Base-by-base conservation (phyloP, 805 yeast genomes). In the Wickerhamiella australiensis region DNA sequence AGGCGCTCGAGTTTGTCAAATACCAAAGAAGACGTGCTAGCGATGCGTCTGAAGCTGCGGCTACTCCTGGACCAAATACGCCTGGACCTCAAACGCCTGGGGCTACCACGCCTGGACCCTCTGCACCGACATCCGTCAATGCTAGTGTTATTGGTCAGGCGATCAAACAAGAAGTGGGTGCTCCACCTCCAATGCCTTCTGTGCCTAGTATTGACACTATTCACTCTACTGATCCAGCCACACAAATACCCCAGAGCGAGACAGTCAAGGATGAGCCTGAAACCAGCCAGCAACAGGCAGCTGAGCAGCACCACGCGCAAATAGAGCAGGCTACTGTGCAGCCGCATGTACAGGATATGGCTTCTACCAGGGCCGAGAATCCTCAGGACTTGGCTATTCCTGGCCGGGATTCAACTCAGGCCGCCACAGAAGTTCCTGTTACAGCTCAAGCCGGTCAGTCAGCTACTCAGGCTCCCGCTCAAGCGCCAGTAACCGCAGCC, bases 31-130 rank as follows among this genome's bases (percentile, higher is more conserved):
- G 29, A 23, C 29, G 56, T 52, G 45, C 50, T 55, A 15, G 61
- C 54, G 23, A 54, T 64, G 22, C 52, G 58, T 7, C 33, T 57
- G 27, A 27, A 11, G 38, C 38, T 8, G 35, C 15, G 5, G 12
- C 35, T 15, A 21, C 42, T 5, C 42, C 27, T 7, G 42, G 42
- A 5, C 42, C 27, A 25, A 17, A 8, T 15, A 26, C 29, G 7
- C 29, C 29, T 26, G 29, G 29, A 6, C 18, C 38, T 7, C 25
- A 54, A 53, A 29, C 57, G 56, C 43, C 57, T 53, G 51, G 56
- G 6, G 55, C 59, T 7, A 59, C 58, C 53, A 48, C 55, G 42
- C 53, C 56, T 15, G 55, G 53, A n/a, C n/a, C n/a, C n/a, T n/a
- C n/a, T n/a, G n/a, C n/a, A n/a, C n/a, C n/a, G n/a, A n/a, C n/a